These are phyloP conservation scores for Chlamydomonas schloesseri DNA, from an alignment of 139 green algal species.

Conservation along the genomic window DNA sequence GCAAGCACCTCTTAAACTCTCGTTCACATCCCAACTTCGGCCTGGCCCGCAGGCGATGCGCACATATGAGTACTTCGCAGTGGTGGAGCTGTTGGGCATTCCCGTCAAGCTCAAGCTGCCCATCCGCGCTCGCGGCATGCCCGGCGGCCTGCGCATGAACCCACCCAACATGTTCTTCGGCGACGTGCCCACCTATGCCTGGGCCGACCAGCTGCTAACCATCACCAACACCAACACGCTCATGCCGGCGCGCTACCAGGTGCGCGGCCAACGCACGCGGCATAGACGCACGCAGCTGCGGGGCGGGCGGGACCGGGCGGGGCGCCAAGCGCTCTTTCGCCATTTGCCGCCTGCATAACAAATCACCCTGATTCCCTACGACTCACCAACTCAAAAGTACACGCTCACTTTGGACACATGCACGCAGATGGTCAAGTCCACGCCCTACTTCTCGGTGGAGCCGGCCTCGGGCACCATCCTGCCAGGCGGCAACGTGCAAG, in stretches of 20 bases:
- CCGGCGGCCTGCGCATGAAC: conserved; percentile 20
- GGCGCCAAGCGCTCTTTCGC: too few species aligned
- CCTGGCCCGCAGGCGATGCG: conserved; percentile 29
- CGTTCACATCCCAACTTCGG: too few species aligned
- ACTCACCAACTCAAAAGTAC: too few species aligned
- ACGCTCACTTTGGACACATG: too few species aligned
- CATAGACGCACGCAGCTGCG: too few species aligned
- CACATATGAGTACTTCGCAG: conserved; percentile 54
- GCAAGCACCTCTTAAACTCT: too few species aligned
- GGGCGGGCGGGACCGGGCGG: too few species aligned
- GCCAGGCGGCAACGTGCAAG: conserved; percentile 45
- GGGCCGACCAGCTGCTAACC: conserved; percentile 62
- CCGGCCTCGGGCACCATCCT: conserved; percentile 45
- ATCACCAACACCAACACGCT: conserved; percentile 56
- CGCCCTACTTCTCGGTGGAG: conserved; percentile 54
- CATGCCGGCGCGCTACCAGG: conserved; percentile 38
- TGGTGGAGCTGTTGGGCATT: conserved; percentile 52
- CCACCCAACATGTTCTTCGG: conserved; percentile 53
- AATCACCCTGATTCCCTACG: too few species aligned
- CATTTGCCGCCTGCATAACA: too few species aligned
- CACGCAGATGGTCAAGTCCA: conserved; percentile 34
- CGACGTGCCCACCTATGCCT: conserved; percentile 50
- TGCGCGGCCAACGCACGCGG: too few species aligned
- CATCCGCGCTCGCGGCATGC: conserved; percentile 45
- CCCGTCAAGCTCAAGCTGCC: conserved; percentile 57